Base-by-base conservation (phyloP, 345 rosid species). In the Citrus cavaleriei region DNA sequence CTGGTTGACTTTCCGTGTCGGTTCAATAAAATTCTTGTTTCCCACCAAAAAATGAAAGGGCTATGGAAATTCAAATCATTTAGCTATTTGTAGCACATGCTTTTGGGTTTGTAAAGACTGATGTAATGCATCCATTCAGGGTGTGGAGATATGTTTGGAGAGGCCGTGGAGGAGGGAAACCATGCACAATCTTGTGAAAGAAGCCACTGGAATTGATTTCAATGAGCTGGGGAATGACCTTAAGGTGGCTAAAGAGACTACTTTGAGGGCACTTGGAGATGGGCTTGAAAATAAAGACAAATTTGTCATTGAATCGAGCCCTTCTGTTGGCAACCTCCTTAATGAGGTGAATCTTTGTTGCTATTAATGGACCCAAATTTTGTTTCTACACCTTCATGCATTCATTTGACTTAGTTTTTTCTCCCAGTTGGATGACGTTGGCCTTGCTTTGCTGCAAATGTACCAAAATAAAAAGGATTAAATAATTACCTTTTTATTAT, bases 101-200 rank as follows among this genome's bases (percentile, higher is more conserved):
- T 60, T 68, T 60, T 79, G 19, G 73, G 30, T 70, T 69, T 77
- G 66, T 72, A 5, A 67, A 76, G 40, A 28, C 46, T 75, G 66
- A 60, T 79, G 65, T 82, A 49, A 78, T 85, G 70, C 61, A 68
- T 81, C 69, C 63, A 71, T 85, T 76, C 86, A 95, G 99, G 98
- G 97, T 66, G 55, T 81, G 19, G 93, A 91, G 83, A 93, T 95
- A 83, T 85, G 85, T 81, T 88, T 93, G 32, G 93, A 92, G 83
- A 85, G 90, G 75, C 99, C 99, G 38, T 95, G 98, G 99, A 89
- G 93, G 87, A 89, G 96, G 79, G 97, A 92, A 91, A 95, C 93
- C 68, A 95, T 95, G 98, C 94, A 93, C 84, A 93, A 92, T 84
- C 98, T 95, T 75, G 97, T 93, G 66, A 86, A 90, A 84, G 97